Conservation (phyloP, 2,329 filamentous ascomycete genomes). For the Monilinia polystroma region DNA sequence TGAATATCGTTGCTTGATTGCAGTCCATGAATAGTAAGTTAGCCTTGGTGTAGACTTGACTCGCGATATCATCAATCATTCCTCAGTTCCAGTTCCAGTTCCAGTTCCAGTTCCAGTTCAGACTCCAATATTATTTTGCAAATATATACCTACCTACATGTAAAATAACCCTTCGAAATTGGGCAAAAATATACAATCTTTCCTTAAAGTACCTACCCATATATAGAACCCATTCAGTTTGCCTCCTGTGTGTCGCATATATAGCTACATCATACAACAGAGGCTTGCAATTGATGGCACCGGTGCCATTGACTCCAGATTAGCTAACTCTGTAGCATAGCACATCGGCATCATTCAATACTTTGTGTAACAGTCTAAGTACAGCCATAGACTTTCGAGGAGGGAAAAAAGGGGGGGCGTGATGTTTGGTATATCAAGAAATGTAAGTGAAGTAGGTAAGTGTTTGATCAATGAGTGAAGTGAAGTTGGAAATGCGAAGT, state of each 20-base stretch:
- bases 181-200: background rate
- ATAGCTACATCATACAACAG: background rate
- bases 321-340: background rate
- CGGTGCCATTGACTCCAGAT: background rate
- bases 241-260: background rate
- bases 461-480: background rate
- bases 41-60: background rate
- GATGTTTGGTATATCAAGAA: too few species aligned
- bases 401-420: too few species aligned
- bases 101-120: background rate
- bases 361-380: background rate
- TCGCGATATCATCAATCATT: background rate
- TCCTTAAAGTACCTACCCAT: background rate
- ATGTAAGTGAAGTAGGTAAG: too few species aligned
- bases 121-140: background rate
- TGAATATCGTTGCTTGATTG: background rate
- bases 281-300: background rate
- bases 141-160: background rate
- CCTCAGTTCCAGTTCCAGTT: background rate
- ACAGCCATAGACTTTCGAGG: too few species aligned
- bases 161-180: background rate
- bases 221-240: background rate
- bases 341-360: background rate
- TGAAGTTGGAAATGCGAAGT: slow-evolving; percentile 12
- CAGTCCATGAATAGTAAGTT: background rate